A percentile compares a stretch with the other conserved stretches of the same genome.
Conservation (phyloP, 116 monocot species). For the Trichopus zeylanicus region DNA sequence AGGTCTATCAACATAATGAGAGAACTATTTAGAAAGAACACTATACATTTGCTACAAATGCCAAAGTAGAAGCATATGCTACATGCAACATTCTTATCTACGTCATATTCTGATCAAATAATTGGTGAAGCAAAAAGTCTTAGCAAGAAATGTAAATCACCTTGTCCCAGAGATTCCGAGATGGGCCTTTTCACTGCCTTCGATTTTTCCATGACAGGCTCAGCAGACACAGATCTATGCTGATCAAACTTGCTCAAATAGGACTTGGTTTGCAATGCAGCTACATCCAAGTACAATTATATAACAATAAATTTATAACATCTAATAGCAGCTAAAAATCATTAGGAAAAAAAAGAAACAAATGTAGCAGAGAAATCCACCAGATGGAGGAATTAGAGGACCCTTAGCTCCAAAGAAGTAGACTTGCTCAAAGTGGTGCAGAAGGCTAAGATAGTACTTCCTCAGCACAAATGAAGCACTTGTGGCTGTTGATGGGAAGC, state of each 20-base stretch:
- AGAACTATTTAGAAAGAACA: too few species aligned
- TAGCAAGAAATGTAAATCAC: conserved; percentile 7
- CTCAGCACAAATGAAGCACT: conserved; percentile 82
- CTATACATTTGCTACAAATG: too few species aligned
- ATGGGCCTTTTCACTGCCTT: conserved; percentile 20
- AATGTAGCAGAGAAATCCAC: conserved; percentile 13
- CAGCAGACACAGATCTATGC: background rate
- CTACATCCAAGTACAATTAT: conserved; percentile 21
- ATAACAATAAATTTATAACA: background rate
- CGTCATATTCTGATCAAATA: too few species aligned
- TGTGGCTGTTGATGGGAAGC: conserved; percentile 69
- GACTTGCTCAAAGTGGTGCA: conserved; percentile 75
- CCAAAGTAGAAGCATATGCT: too few species aligned
- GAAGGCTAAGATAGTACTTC: conserved; percentile 73
- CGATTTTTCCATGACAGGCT: background rate
- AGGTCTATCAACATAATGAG: too few species aligned
- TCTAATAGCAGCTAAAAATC: background rate
- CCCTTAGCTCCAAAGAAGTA: conserved; percentile 53
- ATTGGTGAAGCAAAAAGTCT: too few species aligned
- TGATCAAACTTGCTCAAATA: conserved; percentile 14
- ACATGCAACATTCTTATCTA: too few species aligned
- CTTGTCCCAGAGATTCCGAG: conserved; percentile 19
- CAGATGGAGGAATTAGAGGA: conserved; percentile 41
- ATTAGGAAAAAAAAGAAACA: background rate
- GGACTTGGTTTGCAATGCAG: conserved; percentile 35